phyloP scores from a whole-genome alignment of 2,329 filamentous ascomycete species.

The Monosporascus sp. region DNA sequence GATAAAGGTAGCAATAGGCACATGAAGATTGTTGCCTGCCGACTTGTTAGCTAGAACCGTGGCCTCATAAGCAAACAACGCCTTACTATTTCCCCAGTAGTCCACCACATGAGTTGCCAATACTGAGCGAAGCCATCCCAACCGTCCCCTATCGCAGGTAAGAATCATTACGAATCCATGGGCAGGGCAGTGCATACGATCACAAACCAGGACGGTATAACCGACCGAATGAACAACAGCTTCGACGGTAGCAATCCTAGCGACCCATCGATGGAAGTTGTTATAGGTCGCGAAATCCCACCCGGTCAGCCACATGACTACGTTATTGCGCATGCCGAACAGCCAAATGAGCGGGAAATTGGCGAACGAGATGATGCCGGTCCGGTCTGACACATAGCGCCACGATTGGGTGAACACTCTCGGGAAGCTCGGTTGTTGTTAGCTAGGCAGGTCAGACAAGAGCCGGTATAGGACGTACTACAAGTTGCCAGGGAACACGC shows the following conservation, averaged over 20 bases:
- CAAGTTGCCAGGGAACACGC: constrained; percentile 30
- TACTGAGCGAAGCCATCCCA: constrained; percentile 30
- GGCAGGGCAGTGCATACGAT: constrained; percentile 19
- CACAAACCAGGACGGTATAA: constrained; percentile 44
- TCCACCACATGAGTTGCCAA: constrained; percentile 42
- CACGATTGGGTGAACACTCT: constrained; percentile 28
- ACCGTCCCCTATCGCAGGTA: constrained; percentile 20
- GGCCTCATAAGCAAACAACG: not conserved
- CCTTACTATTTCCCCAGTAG: constrained; percentile 40
- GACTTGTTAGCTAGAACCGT: not conserved
- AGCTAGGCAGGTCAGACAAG: not conserved
- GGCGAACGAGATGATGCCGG: constrained; percentile 57
- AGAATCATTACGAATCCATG: not conserved
- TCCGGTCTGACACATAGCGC: constrained; percentile 57
- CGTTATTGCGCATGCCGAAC: constrained; percentile 62
- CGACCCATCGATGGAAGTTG: constrained; percentile 62
- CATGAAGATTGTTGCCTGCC: constrained; percentile 39
- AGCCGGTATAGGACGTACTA: constrained; percentile 28
- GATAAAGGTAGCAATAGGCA: constrained; percentile 41
- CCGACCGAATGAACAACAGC: constrained; percentile 58
- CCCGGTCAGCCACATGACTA: constrained; percentile 60
- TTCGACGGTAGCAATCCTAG: constrained; percentile 55
- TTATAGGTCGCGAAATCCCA: constrained; percentile 65
- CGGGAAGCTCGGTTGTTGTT: constrained; percentile 26
- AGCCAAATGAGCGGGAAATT: constrained; percentile 62